Evolutionary conservation across 495 filamentous ascomycete genomes (phyloP).

Genomic region (Darksidea phi): DNA sequence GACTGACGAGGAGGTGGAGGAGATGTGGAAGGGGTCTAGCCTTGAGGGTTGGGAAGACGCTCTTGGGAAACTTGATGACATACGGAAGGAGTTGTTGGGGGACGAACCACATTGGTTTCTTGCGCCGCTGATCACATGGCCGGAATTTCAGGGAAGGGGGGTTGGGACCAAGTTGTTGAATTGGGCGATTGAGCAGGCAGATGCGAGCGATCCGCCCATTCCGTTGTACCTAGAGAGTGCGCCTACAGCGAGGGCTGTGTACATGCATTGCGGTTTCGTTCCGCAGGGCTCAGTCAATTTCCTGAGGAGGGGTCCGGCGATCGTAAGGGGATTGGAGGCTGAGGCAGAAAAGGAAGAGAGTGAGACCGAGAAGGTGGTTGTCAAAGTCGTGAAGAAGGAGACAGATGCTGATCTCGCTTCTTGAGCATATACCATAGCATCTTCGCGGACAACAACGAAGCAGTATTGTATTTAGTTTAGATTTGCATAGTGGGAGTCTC

Average conservation of each 20-base stretch:
- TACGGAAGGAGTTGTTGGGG: constrained; percentile 7
- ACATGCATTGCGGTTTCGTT: constrained; percentile 9
- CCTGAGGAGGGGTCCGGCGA: constrained; percentile 17
- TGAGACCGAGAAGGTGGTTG: not conserved
- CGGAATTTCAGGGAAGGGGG: constrained; percentile 24
- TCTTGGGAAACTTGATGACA: not conserved
- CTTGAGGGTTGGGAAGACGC: constrained; percentile 5
- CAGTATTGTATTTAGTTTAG: too few relatives aligned
- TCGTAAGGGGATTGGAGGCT: not conserved
- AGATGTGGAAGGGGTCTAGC: constrained; percentile 12
- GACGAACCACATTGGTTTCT: constrained; percentile 27
- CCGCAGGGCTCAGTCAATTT: not conserved
- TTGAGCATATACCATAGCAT: too few relatives aligned
- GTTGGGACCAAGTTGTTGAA: constrained; percentile 3
- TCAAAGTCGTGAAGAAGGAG: not conserved
- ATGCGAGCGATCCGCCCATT: constrained; percentile 2
- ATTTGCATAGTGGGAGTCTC: too few relatives aligned
- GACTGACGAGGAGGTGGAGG: constrained; percentile 18
- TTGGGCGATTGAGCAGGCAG: constrained; percentile 11
- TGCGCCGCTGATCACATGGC: constrained; percentile 16
- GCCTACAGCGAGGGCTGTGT: constrained; percentile 12
- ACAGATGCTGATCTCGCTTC: too few relatives aligned
- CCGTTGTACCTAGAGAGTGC: constrained; percentile 9
- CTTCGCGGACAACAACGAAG: too few relatives aligned
- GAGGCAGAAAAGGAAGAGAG: not conserved